Conservation (phyloP, 1,139 yeast genomes). For the Spathaspora sp. region DNA sequence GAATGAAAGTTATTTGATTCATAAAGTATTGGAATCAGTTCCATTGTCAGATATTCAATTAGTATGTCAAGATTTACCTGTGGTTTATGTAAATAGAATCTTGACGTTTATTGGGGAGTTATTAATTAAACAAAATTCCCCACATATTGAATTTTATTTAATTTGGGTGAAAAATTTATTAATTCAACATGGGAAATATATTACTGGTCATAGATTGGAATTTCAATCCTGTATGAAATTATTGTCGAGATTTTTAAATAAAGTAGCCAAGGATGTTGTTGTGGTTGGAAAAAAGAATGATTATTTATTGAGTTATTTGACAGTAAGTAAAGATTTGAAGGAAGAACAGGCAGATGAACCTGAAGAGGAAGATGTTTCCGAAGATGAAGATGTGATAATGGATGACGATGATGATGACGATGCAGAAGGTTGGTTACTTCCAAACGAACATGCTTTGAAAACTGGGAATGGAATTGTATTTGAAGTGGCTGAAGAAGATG, state of each 20-base stretch:
- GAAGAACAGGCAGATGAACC: constrained; percentile 14
- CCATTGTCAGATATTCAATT: constrained; percentile 72
- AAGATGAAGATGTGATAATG: constrained; percentile 19
- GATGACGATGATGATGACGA: constrained; percentile 17
- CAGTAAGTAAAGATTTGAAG: constrained; percentile 21
- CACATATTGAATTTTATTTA: constrained; percentile 81
- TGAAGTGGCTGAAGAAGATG: constrained; percentile 13
- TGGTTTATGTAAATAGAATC: constrained; percentile 68
- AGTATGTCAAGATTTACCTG: constrained; percentile 68
- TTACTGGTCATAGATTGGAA: constrained; percentile 60
- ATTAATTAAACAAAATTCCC: constrained; percentile 59
- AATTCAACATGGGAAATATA: constrained; percentile 74
- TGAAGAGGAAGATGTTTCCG: constrained; percentile 19
- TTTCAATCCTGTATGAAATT: constrained; percentile 69
- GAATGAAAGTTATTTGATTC: constrained; percentile 75
- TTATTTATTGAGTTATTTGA: constrained; percentile 48
- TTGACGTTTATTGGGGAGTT: constrained; percentile 70
- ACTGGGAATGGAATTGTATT: constrained; percentile 15
- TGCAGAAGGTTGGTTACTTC: constrained; percentile 20
- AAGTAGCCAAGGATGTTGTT: constrained; percentile 74
- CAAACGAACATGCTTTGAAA: constrained; percentile 11
- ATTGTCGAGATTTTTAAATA: constrained; percentile 70
- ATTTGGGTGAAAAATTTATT: constrained; percentile 75
- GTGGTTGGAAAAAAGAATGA: constrained; percentile 54
- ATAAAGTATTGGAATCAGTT: constrained; percentile 71